These are phyloP conservation scores for Pseudogymnoascus sp. DNA, from an alignment of 2,329 filamentous ascomycete species.

Conservation along the genomic window DNA sequence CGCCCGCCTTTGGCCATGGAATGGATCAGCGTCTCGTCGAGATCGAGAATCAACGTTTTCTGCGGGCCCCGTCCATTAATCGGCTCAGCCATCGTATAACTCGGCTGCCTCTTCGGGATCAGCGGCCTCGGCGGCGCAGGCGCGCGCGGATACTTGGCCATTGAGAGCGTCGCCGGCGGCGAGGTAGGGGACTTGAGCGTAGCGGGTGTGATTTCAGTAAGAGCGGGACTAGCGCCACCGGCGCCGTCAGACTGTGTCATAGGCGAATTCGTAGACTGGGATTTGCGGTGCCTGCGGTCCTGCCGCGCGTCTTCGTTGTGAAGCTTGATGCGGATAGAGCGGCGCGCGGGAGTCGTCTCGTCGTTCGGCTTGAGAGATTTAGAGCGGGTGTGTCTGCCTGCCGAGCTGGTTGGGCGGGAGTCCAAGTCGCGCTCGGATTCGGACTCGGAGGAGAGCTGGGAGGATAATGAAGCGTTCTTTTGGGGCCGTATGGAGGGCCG, in stretches of 20 bases:
- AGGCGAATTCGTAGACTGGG: slow-evolving; percentile 41
- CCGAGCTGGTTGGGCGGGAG: slow-evolving; percentile 14
- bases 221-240: slow-evolving; percentile 27
- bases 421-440: slow-evolving; percentile 50
- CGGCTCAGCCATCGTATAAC: slow-evolving; percentile 59
- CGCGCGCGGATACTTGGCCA: slow-evolving; percentile 86
- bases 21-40: slow-evolving; percentile 97
- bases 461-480: slow-evolving; percentile 36
- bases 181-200: slow-evolving; percentile 93
- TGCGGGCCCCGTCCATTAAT: slow-evolving; percentile 49
- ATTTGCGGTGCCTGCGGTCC: slow-evolving; percentile 65
- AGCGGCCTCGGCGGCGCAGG: slow-evolving; percentile 84
- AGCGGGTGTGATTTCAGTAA: slow-evolving; percentile 57
- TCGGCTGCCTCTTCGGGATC: slow-evolving; percentile 82
- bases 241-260: slow-evolving; percentile 37
- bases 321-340: slow-evolving; percentile 86
- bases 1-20: slow-evolving; percentile 94
- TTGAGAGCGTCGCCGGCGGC: slow-evolving; percentile 56
- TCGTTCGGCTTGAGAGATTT: slow-evolving; percentile 44
- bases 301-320: slow-evolving; percentile 71
- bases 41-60: slow-evolving; percentile 90
- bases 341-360: slow-evolving; percentile 60
- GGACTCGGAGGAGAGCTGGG: slow-evolving; percentile 56
- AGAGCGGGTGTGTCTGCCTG: slow-evolving; percentile 52
- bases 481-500: background rate